These are phyloP conservation scores for Colletotrichum musae DNA, from an alignment of 2,329 filamentous ascomycete species.

Conservation along the genomic window DNA sequence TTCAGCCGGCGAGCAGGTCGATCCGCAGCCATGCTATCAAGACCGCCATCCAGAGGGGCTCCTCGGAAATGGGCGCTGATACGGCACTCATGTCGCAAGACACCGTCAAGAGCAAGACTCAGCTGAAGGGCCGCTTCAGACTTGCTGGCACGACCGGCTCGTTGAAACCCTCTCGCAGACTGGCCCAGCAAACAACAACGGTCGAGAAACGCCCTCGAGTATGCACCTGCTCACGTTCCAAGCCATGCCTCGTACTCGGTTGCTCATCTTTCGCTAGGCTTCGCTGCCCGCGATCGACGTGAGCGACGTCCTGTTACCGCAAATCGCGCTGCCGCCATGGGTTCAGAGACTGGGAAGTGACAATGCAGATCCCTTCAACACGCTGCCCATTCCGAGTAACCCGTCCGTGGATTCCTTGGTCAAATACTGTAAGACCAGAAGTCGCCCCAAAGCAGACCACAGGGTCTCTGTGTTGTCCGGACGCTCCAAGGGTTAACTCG, in stretches of 20 bases:
- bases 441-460: not conserved
- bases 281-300: not conserved
- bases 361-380: slow-evolving; percentile 40
- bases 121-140: slow-evolving; percentile 40
- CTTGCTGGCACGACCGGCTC: slow-evolving; percentile 1
- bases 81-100: slow-evolving; percentile 22
- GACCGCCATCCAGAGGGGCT: slow-evolving; percentile 35
- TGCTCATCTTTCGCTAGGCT: slow-evolving; percentile 10
- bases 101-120: slow-evolving; percentile 22
- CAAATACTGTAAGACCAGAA: slow-evolving; percentile 36
- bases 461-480: not conserved
- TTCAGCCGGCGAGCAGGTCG: slow-evolving; percentile 33
- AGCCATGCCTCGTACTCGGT: not conserved
- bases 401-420: slow-evolving; percentile 35
- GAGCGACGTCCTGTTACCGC: not conserved
- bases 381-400: slow-evolving; percentile 37
- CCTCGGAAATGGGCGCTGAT: slow-evolving; percentile 16
- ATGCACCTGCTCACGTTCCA: not conserved
- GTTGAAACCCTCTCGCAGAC: not conserved
- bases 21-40: slow-evolving; percentile 41
- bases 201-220: not conserved
- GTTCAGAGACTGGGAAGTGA: slow-evolving; percentile 28
- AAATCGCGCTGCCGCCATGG: slow-evolving; percentile 22
- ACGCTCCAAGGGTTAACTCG: slow-evolving; percentile 1
- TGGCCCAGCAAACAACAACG: not conserved